A percentile compares a stretch with the other conserved stretches of the same genome.
These are phyloP conservation scores for Pisolithus tinctorius DNA, from an alignment of 768 basidiomycete genomes.

Conservation along the genomic window DNA sequence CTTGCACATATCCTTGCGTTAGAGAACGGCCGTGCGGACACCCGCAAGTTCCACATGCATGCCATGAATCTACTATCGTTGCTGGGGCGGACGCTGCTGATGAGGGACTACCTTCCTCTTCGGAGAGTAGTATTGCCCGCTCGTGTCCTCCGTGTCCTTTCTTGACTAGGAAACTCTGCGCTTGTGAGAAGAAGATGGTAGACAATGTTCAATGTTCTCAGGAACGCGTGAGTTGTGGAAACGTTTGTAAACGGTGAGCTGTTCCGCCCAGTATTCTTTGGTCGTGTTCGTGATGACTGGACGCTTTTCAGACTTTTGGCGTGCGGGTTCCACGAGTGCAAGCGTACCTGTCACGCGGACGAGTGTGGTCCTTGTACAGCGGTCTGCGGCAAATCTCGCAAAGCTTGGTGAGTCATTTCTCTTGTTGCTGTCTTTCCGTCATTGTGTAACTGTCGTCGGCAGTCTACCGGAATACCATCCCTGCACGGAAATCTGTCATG, in stretches of 20 bases:
- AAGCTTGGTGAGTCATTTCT: slow-evolving; percentile 56
- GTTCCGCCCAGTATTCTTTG: neutral
- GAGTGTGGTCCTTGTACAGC: slow-evolving; percentile 73
- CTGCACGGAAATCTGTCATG: slow-evolving; percentile 77
- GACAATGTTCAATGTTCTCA: slow-evolving; percentile 80
- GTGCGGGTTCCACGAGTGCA: slow-evolving; percentile 90
- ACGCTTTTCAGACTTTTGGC: slow-evolving; percentile 42
- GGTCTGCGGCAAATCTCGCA: slow-evolving; percentile 81
- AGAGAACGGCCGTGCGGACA: slow-evolving; percentile 80
- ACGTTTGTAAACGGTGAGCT: slow-evolving; percentile 66
- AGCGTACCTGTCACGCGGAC: slow-evolving; percentile 73
- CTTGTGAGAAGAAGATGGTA: slow-evolving; percentile 81
- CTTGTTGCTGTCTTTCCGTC: neutral
- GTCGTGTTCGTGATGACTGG: neutral
- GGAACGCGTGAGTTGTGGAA: slow-evolving; percentile 76
- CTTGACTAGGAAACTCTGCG: slow-evolving; percentile 73
- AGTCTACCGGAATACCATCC: slow-evolving; percentile 70
- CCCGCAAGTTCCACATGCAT: slow-evolving; percentile 65
- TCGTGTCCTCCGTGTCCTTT: slow-evolving; percentile 84
- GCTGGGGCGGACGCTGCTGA: slow-evolving; percentile 21
- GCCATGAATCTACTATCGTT: slow-evolving; percentile 60
- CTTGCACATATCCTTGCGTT: slow-evolving; percentile 76
- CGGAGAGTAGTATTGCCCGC: neutral
- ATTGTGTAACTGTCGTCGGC: neutral
- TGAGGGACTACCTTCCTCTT: slow-evolving; percentile 12